Percentiles rank a stretch among this genome's conserved stretches.
These are phyloP conservation scores for Neonectria ditissima DNA, from an alignment of 2,329 filamentous ascomycete genomes.

Conservation along the genomic window DNA sequence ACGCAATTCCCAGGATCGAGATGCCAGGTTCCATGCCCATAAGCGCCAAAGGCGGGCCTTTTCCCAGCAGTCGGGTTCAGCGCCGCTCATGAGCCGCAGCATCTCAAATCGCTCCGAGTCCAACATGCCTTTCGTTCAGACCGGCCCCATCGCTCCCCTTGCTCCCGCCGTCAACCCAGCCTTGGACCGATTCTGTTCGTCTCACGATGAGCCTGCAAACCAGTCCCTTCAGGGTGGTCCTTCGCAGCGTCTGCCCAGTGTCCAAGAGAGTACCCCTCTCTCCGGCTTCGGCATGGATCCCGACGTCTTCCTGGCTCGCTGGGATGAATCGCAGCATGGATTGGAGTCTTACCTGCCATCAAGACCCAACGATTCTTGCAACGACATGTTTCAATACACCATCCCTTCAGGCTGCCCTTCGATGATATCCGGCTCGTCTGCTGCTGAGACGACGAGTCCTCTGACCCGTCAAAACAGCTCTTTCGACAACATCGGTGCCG, in stretches of 20 bases:
- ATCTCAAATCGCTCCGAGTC: slow-evolving; percentile 56
- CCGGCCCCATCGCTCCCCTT: slow-evolving; percentile 49
- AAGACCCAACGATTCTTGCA: slow-evolving; percentile 39
- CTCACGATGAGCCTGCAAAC: slow-evolving; percentile 48
- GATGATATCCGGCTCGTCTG: slow-evolving; percentile 56
- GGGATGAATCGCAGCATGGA: slow-evolving; percentile 34
- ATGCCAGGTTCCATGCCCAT: slow-evolving; percentile 29
- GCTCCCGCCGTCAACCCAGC: slow-evolving; percentile 41
- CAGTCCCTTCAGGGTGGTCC: slow-evolving; percentile 36
- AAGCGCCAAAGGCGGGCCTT: slow-evolving; percentile 41
- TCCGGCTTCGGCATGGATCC: slow-evolving; percentile 54
- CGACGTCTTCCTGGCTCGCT: slow-evolving; percentile 52
- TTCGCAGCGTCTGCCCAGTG: slow-evolving; percentile 49
- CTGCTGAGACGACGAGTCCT: slow-evolving; percentile 52
- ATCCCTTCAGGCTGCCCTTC: slow-evolving; percentile 56
- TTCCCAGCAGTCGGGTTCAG: slow-evolving; percentile 47
- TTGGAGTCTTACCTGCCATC: slow-evolving; percentile 43
- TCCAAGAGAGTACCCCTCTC: slow-evolving; percentile 50
- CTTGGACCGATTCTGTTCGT: slow-evolving; percentile 47
- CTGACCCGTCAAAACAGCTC: slow-evolving; percentile 59
- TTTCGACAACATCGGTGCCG: slow-evolving; percentile 46
- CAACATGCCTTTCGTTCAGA: slow-evolving; percentile 54
- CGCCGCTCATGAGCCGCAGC: slow-evolving; percentile 59
- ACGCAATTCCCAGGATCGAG: slow-evolving; percentile 30
- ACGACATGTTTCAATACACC: slow-evolving; percentile 43